phyloP scores from a whole-genome alignment of 2,329 filamentous ascomycete species.

The Cercospora zeina region DNA sequence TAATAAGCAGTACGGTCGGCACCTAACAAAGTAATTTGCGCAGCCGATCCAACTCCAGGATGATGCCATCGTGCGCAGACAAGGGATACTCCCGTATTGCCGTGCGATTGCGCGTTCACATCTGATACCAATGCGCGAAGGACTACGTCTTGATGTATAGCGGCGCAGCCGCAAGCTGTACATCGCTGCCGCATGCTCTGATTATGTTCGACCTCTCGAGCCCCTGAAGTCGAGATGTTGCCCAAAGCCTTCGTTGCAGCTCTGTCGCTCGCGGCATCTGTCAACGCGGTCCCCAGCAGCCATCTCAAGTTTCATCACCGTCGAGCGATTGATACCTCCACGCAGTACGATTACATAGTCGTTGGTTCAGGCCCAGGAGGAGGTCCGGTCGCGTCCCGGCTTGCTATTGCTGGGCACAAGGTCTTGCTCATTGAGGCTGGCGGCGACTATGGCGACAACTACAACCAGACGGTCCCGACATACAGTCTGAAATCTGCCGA shows the following conservation, averaged over 20 bases:
- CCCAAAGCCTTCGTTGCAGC: not conserved
- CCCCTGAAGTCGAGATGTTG: constrained; percentile 5
- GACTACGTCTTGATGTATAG: not conserved
- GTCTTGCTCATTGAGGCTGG: constrained; percentile 63
- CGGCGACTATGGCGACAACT: constrained; percentile 54
- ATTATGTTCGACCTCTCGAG: not conserved
- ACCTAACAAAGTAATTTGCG: not conserved
- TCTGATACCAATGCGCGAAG: not conserved
- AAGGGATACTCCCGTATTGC: not conserved
- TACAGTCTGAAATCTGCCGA: constrained; percentile 58
- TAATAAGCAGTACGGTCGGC: no score
- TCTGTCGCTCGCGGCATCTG: constrained; percentile 5
- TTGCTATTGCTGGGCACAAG: constrained; percentile 60
- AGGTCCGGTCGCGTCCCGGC: constrained; percentile 58
- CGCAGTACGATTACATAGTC: constrained; percentile 61
- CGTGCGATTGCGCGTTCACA: not conserved
- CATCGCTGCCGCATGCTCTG: constrained; percentile 1
- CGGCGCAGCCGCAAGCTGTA: not conserved
- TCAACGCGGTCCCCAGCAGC: constrained; percentile 3
- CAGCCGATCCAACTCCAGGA: not conserved
- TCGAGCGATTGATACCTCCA: constrained; percentile 8
- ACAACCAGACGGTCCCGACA: constrained; percentile 57
- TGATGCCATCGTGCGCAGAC: constrained; percentile 1
- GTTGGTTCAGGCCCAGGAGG: constrained; percentile 64
- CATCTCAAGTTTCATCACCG: not conserved